Evolutionary conservation across 768 basidiomycete species (phyloP).

Genomic region (Gloeophyllum trabeum): DNA sequence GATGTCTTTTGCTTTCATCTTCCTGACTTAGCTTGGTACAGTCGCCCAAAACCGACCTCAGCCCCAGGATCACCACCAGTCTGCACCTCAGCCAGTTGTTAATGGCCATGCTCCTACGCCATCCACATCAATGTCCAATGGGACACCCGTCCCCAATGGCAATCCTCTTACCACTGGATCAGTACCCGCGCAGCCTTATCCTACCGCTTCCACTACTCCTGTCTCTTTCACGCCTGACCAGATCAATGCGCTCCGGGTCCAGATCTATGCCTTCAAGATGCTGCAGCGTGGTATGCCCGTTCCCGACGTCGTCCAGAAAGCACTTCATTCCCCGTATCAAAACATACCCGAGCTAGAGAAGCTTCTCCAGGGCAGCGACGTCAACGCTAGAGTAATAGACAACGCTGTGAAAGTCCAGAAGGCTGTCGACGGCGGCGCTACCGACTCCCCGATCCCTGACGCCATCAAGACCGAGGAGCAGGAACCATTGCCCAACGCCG

Average conservation of each 20-base stretch:
- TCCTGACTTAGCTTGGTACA: no score
- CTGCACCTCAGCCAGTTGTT: background rate
- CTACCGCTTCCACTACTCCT: conserved; percentile 53
- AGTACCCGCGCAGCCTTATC: conserved; percentile 33
- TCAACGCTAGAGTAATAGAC: conserved; percentile 55
- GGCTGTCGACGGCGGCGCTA: conserved; percentile 17
- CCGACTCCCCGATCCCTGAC: conserved; percentile 23
- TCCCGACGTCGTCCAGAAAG: conserved; percentile 59
- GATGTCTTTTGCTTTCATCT: background rate
- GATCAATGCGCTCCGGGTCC: conserved; percentile 64
- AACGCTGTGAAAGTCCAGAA: conserved; percentile 67
- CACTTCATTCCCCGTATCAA: conserved; percentile 53
- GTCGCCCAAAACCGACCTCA: no score
- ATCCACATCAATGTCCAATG: conserved; percentile 20
- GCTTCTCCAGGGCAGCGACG: conserved; percentile 47
- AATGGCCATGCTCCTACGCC: conserved; percentile 20
- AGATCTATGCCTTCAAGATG: conserved; percentile 75
- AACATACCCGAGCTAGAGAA: conserved; percentile 56
- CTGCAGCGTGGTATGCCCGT: conserved; percentile 55
- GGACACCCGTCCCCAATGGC: conserved; percentile 18
- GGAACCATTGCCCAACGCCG: conserved; percentile 34
- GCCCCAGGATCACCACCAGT: background rate
- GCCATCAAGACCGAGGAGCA: conserved; percentile 45
- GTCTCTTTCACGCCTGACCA: conserved; percentile 74
- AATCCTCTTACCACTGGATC: conserved; percentile 18